Base-by-base conservation (phyloP, 768 basidiomycete genomes). In the Termitomyces sp. region DNA sequence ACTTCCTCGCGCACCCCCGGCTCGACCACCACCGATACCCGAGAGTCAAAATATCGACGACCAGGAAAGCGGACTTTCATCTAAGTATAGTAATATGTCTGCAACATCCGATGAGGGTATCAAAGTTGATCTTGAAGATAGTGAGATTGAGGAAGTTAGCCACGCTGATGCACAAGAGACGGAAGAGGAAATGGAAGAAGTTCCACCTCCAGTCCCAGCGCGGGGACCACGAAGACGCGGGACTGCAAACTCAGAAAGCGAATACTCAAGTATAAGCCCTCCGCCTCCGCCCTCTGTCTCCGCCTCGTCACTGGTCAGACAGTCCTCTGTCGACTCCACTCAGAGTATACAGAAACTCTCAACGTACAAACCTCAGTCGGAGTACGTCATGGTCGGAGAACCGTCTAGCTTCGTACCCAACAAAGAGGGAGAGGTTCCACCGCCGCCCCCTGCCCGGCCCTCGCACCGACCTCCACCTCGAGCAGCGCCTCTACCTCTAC, bases 41-140 rank as follows among this genome's bases (percentile, higher is more conserved):
- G 71, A 69, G 15, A 70, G 72, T 49, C 57, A 60, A 1, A 55
- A 58, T 10, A 58, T 26, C 2, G n/a, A 54, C 11, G 73, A 83
- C 48, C 74, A 70, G n/a, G 81, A 82, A 41, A 66, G 72, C 10
- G 66, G 72, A 6, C 53, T 63, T 10, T 57, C 59, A 3, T 63
- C 62, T 30, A 62, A 60, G 44, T 43, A 74, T 58, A 75, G 78
- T 62, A 59, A 67, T 28, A 19, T 7, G 12, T 34, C 45, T 34
- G 62, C 67, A 34, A 69, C 70, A 32, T 80, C 81, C 4, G 83
- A 84, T 19, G 86, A 88, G 44, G 80, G 80, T 10, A 83, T 84
- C 22, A 75, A 76, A 37, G 81, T 83, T 24, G 88, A 88, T 55
- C 80, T 77, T 6, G 86, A 88, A 62, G 87, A 88, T 61, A 88